These are phyloP conservation scores for Hypoxylon crocopeplum DNA, from an alignment of 495 filamentous ascomycete genomes.

Conservation along the genomic window DNA sequence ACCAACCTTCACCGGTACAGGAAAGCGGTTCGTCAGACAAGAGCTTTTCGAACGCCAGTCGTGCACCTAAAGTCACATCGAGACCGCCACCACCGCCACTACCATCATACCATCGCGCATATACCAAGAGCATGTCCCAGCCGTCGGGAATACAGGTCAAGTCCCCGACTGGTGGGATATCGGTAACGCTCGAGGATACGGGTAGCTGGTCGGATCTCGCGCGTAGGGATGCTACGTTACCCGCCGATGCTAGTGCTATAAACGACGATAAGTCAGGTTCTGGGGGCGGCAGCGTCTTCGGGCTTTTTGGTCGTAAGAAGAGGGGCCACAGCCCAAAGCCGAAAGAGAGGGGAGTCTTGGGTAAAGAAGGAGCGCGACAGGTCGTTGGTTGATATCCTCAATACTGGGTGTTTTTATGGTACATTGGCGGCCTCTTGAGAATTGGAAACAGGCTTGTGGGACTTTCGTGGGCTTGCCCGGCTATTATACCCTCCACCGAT, in stretches of 20 bases:
- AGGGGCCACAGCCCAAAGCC: slow-evolving; percentile 92
- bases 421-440: slow-evolving; percentile 11
- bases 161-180: slow-evolving; percentile 83
- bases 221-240: slow-evolving; percentile 79
- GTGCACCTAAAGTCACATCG: slow-evolving; percentile 14
- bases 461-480: not conserved
- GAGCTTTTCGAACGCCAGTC: slow-evolving; percentile 41
- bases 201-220: slow-evolving; percentile 91
- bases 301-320: slow-evolving; percentile 87
- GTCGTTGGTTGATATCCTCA: slow-evolving; percentile 57
- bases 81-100: slow-evolving; percentile 46
- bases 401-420: slow-evolving; percentile 8
- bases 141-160: slow-evolving; percentile 65
- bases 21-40: slow-evolving; percentile 30
- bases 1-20: slow-evolving; percentile 26
- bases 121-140: slow-evolving; percentile 45
- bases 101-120: slow-evolving; percentile 57
- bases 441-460: not conserved
- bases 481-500: slow-evolving; percentile 15
- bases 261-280: slow-evolving; percentile 52
- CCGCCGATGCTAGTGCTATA: slow-evolving; percentile 65
- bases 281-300: slow-evolving; percentile 75
- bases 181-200: slow-evolving; percentile 86
- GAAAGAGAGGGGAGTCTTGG: slow-evolving; percentile 89
- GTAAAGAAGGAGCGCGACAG: slow-evolving; percentile 91